These are phyloP conservation scores for Verticillium longisporum DNA, from an alignment of 2,329 filamentous ascomycete genomes.

Conservation along the genomic window DNA sequence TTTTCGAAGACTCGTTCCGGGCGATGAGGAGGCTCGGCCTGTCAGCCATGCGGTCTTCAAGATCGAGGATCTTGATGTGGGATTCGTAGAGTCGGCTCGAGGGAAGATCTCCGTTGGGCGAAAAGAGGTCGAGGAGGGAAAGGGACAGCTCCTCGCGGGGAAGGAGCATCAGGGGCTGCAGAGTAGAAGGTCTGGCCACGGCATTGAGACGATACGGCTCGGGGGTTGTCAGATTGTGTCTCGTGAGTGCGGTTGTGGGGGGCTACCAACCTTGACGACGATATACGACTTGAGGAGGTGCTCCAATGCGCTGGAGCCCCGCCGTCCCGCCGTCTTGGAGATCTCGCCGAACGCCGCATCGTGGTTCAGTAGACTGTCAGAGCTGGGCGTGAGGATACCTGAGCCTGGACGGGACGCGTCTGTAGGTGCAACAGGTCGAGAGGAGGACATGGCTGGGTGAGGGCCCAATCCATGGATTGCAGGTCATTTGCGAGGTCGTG, in stretches of 20 bases:
- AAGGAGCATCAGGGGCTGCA: conserved; percentile 57
- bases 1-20: conserved; percentile 46
- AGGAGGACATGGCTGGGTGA: conserved; percentile 6
- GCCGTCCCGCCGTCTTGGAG: conserved; percentile 22
- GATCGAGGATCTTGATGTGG: conserved; percentile 55
- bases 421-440: conserved; percentile 7
- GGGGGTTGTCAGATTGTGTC: conserved; percentile 11
- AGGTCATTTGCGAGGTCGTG: background rate
- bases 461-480: conserved; percentile 4
- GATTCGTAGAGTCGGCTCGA: conserved; percentile 53
- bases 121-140: conserved; percentile 52
- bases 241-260: too few species aligned
- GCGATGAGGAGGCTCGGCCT: conserved; percentile 54
- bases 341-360: background rate
- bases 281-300: conserved; percentile 45
- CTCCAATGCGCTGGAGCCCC: conserved; percentile 35
- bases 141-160: conserved; percentile 53
- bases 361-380: conserved; percentile 29
- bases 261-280: conserved; percentile 39
- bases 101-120: conserved; percentile 42
- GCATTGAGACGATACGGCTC: conserved; percentile 51
- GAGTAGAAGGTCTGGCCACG: conserved; percentile 43
- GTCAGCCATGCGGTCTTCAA: conserved; percentile 52
- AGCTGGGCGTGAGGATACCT: conserved; percentile 32
- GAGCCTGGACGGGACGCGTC: conserved; percentile 44